phyloP scores from a whole-genome alignment of 2,329 filamentous ascomycete genomes.

The Botrytis medusae region DNA sequence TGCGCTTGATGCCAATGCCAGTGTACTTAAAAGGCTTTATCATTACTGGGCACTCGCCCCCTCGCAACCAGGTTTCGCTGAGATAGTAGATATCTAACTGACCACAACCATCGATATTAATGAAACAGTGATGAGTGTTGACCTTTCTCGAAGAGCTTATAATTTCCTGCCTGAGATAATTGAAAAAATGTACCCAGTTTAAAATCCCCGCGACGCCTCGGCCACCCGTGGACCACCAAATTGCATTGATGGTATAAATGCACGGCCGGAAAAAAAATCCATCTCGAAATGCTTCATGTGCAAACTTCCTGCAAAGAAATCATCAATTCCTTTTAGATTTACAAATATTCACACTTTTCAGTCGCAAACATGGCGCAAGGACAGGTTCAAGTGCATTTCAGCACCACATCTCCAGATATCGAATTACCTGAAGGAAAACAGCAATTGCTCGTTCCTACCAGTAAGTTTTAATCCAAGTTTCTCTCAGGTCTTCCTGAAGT shows the following conservation, averaged over 20 bases:
- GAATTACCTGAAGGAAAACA: slow-evolving; percentile 62
- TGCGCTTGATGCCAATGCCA: neutral
- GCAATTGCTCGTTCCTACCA: slow-evolving; percentile 62
- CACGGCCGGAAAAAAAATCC: slow-evolving; percentile 23
- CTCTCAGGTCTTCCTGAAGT: neutral
- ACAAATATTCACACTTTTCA: neutral
- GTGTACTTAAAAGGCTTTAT: neutral
- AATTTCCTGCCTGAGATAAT: neutral
- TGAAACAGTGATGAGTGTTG: neutral
- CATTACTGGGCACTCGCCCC: neutral
- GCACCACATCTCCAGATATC: slow-evolving; percentile 60
- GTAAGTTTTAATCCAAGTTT: slow-evolving; percentile 41
- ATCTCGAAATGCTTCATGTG: slow-evolving; percentile 14
- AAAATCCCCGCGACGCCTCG: neutral
- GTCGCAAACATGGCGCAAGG: slow-evolving; percentile 31
- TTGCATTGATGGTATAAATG: slow-evolving; percentile 14
- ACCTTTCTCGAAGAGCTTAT: neutral
- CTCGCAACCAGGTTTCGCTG: neutral
- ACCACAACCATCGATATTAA: neutral
- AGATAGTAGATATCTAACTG: neutral
- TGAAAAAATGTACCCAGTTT: neutral
- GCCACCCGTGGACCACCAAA: neutral
- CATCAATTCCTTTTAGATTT: neutral
- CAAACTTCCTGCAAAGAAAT: slow-evolving; percentile 1
- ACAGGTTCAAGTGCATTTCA: slow-evolving; percentile 68